Base-by-base conservation (phyloP, 306 rosid genomes). In the Trifolium fragiferum region DNA sequence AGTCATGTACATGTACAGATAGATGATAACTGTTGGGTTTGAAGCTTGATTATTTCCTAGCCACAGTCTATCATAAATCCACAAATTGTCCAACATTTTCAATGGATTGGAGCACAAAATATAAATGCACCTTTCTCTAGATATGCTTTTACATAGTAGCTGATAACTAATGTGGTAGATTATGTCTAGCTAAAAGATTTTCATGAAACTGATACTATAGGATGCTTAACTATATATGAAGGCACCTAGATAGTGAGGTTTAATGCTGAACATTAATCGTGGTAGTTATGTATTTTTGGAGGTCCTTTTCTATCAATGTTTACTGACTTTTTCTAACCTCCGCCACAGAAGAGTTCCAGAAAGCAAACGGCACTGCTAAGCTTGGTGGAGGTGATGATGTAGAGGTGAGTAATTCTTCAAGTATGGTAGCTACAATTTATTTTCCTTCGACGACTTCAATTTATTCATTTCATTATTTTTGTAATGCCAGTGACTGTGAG, bases 401-500 rank as follows among this genome's bases (percentile, higher is more conserved):
- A 23, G 88, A 87, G 76, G 97, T 92, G 77, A 85, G 89, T 77
- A 61, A 40, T 74, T 76, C 40, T 70, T 18, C 65, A 8, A 76
- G 27, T 49, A 11, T 58, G 23, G 41, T 50, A 6, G 60, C 8
- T 53, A 18, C 55, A 77, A 43, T 57, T 47, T 62, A 14, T 55
- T 76, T 41, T 18, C 70, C 15, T 69, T 69, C 70, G 73, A 62
- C 25, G 62, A 21, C 68, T 57, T 66, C 78, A 55, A 33, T 67
- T 44, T 25, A 75, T 66, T 68, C 35, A 54, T 18, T 66, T 63
- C 27, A 35, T 43, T 67, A 40, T 10, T 47, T 57, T 30, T 57
- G 19, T 37, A 2, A 30, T 54, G 78, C 85, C 89, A 90, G 97
- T 92, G 90, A 90, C 88, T 87, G 97, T 92, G 90, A 90, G 88